These are phyloP conservation scores for Xylaria sp. DNA, from an alignment of 2,329 filamentous ascomycete genomes.

Conservation along the genomic window DNA sequence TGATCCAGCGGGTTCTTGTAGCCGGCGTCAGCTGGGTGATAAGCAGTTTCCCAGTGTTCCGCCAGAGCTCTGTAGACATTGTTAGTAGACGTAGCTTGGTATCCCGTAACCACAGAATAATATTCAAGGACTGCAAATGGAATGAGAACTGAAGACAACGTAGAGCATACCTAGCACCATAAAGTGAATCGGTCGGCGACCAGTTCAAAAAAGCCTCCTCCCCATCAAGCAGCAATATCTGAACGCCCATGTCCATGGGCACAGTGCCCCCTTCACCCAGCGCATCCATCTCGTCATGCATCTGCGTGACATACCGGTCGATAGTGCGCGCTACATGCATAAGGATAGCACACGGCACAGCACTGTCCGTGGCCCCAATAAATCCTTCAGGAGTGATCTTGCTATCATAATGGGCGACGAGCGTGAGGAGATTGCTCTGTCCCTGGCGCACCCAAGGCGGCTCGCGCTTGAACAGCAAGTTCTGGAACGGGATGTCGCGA, in stretches of 20 bases:
- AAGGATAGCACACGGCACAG: constrained; percentile 83
- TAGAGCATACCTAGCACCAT: constrained; percentile 68
- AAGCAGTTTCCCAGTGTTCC: constrained; percentile 69
- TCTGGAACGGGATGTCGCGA: constrained; percentile 73
- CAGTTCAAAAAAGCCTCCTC: constrained; percentile 80
- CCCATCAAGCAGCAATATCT: constrained; percentile 81
- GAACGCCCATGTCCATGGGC: constrained; percentile 74
- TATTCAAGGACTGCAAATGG: not conserved
- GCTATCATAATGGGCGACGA: constrained; percentile 86
- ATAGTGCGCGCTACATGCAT: constrained; percentile 76
- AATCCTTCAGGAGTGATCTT: constrained; percentile 75
- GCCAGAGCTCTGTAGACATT: constrained; percentile 62
- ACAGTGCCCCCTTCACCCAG: constrained; percentile 57
- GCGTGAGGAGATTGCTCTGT: constrained; percentile 73
- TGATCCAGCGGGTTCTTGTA: constrained; percentile 73
- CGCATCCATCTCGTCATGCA: constrained; percentile 72
- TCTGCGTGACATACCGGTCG: constrained; percentile 72
- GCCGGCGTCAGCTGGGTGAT: constrained; percentile 70
- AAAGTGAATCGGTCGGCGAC: constrained; percentile 76
- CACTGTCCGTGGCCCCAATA: constrained; percentile 84
- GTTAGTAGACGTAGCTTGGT: not conserved
- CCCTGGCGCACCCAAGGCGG: constrained; percentile 76
- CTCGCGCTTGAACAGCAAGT: constrained; percentile 77
- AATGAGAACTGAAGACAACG: not conserved
- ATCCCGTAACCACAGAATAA: not conserved